Percentiles rank a stretch among this genome's conserved stretches.
Evolutionary conservation across 2,329 filamentous ascomycete species (phyloP).

Genomic region (Dactylellina leptospora): DNA sequence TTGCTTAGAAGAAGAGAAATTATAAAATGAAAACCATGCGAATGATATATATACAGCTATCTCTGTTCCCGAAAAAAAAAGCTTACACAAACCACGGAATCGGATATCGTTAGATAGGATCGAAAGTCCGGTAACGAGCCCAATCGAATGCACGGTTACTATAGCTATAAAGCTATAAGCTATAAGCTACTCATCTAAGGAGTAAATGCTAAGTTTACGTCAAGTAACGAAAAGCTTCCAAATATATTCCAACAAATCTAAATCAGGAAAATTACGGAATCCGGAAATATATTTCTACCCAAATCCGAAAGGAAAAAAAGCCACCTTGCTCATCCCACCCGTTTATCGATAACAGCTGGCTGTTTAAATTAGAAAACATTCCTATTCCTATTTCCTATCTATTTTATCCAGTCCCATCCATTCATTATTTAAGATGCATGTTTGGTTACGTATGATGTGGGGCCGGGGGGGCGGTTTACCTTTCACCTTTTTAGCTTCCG

Average conservation of each 20-base stretch:
- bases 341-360: not conserved
- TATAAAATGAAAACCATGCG: too few relatives aligned
- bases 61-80: too few relatives aligned
- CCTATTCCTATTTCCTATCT: too few relatives aligned
- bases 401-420: not conserved
- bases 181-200: not conserved
- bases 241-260: not conserved
- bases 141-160: too few relatives aligned
- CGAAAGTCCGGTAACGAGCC: too few relatives aligned
- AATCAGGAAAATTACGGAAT: not conserved
- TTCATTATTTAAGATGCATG: not conserved
- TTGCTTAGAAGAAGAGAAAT: too few relatives aligned
- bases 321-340: conserved; percentile 8
- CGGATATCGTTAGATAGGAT: too few relatives aligned
- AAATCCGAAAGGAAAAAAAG: conserved; percentile 6
- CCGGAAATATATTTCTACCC: too few relatives aligned
- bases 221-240: not conserved
- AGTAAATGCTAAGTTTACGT: not conserved
- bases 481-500: conserved; percentile 16
- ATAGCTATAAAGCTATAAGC: not conserved
- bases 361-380: not conserved
- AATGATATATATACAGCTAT: too few relatives aligned
- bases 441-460: not conserved
- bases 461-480: not conserved
- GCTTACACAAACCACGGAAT: too few relatives aligned